Conservation (phyloP, 129 eudicot species). For the Helianthus annuus region HanXRQr2.0-SUNRISE NC_035442.2:31938161-31938660, state of each 20-base stretch:
- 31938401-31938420: conserved; percentile 67
- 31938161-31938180: conserved; percentile 50
- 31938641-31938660: background rate
- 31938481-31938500: conserved; percentile 51
- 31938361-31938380: conserved; percentile 76
- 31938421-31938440: conserved; percentile 76
- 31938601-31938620: background rate
- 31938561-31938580: background rate
- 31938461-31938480: conserved; percentile 57
- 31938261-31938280: conserved; percentile 32
- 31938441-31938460: conserved; percentile 60
- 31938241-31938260: conserved; percentile 37
- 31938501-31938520: too few relatives aligned
- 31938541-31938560: background rate
- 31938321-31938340: conserved; percentile 87
- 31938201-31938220: conserved; percentile 63
- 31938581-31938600: background rate
- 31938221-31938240: conserved; percentile 40
- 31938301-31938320: conserved; percentile 48
- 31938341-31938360: conserved; percentile 63
- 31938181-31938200: conserved; percentile 35
- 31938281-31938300: conserved; percentile 39
- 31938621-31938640: background rate
- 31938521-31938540: background rate
- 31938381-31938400: conserved; percentile 64